Base-by-base conservation (phyloP, 2,329 filamentous ascomycete genomes). In the Colletotrichum spaethianum region DNA sequence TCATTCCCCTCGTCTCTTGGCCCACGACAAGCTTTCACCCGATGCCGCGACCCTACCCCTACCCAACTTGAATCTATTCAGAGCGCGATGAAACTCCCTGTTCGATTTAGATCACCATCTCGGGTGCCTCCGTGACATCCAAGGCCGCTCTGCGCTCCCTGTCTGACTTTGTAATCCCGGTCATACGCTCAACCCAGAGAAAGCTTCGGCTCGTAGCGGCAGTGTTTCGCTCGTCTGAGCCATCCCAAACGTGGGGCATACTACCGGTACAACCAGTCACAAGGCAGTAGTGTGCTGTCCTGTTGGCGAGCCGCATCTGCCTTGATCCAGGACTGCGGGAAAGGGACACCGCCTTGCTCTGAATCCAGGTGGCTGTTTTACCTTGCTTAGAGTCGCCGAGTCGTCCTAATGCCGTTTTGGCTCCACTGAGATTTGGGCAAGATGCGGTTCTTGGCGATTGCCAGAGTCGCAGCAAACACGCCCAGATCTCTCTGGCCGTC, bases 381-480 rank as follows among this genome's bases (percentile, higher is more conserved):
- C n/a, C n/a, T n/a, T n/a, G 12, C 9, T 31, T 31, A n/a, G 48
- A 55, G 50, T 26, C 40, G 40, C 48, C 28, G 36, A 52, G 23
- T 18, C 26, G 11, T 52, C 26, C 44, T 44, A 31, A 42, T n/a
- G 26, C 40, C 12, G 23, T 28, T 26, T 33, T 57, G 31, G 38
- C 28, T 40, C 23, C 18, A 40, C 33, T 46, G 33, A 60, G 52
- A 53, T 52, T 28, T 36, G 44, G 42, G 26, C 28, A 56, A 16
- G 44, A 70, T 70, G 69, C 59, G 57, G 52, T 36, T 59, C 64
- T 68, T 68, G 68, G 57, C 56, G 63, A 67, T 63, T 59, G 48
- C 20, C 46, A 67, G 38, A 20, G n/a, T 48, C 53, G n/a, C 26
- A 12, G 57, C 36, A 31, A n/a, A 23, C 28, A 33, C 26, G 42